These are phyloP conservation scores for Trametes villosa DNA, from an alignment of 768 basidiomycete genomes.

Conservation along the genomic window DNA sequence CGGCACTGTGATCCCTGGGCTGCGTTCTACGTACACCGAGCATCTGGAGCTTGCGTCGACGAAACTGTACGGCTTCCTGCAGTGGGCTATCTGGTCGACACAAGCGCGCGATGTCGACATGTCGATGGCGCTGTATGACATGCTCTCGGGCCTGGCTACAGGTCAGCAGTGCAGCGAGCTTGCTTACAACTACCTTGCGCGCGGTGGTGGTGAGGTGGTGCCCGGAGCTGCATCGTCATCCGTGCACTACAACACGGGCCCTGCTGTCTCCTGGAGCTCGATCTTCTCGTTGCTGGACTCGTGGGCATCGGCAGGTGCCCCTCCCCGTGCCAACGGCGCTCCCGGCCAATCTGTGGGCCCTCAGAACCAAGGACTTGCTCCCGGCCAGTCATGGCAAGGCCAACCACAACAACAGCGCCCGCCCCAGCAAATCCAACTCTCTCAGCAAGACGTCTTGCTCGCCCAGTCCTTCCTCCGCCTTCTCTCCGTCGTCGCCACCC, in stretches of 20 bases:
- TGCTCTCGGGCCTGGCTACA: conserved; percentile 83
- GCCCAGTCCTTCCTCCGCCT: conserved; percentile 83
- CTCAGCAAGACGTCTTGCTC: conserved; percentile 75
- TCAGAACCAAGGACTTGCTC: conserved; percentile 22
- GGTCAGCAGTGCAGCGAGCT: conserved; percentile 86
- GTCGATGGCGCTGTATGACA: conserved; percentile 84
- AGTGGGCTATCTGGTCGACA: conserved; percentile 90
- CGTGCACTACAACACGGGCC: conserved; percentile 49
- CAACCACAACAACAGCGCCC: conserved; percentile 45
- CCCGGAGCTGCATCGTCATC: conserved; percentile 51
- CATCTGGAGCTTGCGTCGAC: conserved; percentile 62
- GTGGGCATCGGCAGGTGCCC: conserved; percentile 64
- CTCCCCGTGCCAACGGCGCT: conserved; percentile 46
- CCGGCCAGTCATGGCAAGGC: conserved; percentile 34
- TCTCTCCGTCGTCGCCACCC: conserved; percentile 71
- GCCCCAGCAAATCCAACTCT: conserved; percentile 49
- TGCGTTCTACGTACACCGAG: conserved; percentile 58
- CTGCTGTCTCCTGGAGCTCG: conserved; percentile 75
- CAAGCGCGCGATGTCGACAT: conserved; percentile 72
- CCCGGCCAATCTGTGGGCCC: conserved; percentile 37
- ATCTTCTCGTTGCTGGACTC: conserved; percentile 78
- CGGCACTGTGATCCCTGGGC: conserved; percentile 47
- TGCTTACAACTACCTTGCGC: conserved; percentile 86
- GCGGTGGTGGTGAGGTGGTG: conserved; percentile 72
- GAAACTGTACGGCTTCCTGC: conserved; percentile 75